phyloP scores from a whole-genome alignment of 1,284 basidiomycete genomes.

The Thecaphora thlaspeos region DNA sequence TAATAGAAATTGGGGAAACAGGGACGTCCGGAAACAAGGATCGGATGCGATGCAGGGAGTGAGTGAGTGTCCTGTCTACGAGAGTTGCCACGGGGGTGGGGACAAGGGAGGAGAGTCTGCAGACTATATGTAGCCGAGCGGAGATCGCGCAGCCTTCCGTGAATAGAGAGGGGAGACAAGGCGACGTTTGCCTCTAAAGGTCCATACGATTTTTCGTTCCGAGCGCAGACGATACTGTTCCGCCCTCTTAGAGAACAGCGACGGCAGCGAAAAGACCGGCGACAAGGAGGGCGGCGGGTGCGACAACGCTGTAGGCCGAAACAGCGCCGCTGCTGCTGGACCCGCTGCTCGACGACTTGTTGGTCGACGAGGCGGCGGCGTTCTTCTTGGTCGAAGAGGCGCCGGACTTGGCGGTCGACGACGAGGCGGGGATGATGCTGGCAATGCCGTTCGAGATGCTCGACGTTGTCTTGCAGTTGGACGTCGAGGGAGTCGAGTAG shows the following conservation, averaged over 20 bases:
- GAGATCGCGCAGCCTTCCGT: no score
- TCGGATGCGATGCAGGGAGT: no score
- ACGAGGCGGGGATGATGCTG: slow-evolving; percentile 16
- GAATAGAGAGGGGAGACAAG: no score
- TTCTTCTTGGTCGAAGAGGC: neutral
- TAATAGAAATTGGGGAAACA: no score
- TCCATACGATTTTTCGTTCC: no score
- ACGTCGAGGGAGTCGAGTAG: slow-evolving; percentile 50
- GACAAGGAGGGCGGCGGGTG: slow-evolving; percentile 16
- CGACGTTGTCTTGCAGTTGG: slow-evolving; percentile 39
- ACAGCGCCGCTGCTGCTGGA: slow-evolving; percentile 9
- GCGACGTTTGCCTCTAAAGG: no score
- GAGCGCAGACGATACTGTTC: no score
- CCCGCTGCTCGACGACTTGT: slow-evolving; percentile 3
- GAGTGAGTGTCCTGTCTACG: no score
- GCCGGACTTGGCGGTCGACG: neutral
- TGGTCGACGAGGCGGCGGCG: neutral
- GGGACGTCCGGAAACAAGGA: no score
- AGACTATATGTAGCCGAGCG: no score
- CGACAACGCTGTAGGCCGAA: slow-evolving; percentile 10
- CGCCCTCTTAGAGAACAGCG: slow-evolving; percentile 35
- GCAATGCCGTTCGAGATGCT: slow-evolving; percentile 52
- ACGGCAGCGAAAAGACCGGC: slow-evolving; percentile 27
- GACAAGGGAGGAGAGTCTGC: no score
- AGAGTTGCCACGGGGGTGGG: no score